Evolutionary conservation across 805 yeast genomes (phyloP).

Genomic region (Monosporozyma aerobia): DNA sequence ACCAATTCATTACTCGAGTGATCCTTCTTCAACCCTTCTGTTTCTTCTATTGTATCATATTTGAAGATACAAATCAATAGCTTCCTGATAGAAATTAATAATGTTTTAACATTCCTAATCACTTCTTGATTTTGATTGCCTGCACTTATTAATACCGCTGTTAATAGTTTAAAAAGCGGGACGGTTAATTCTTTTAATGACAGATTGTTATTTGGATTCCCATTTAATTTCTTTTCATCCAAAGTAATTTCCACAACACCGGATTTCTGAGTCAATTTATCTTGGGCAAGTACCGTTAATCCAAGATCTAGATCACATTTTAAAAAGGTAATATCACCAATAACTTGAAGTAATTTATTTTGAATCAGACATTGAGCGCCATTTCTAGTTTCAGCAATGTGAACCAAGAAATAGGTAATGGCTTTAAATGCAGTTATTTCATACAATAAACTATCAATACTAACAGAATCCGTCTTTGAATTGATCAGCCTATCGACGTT

Average conservation of each 20-base stretch:
- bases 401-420: conserved; percentile 54
- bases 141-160: conserved; percentile 59
- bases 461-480: conserved; percentile 30
- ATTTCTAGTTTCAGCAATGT: conserved; percentile 63
- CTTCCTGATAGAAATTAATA: conserved; percentile 44
- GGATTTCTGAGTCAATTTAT: conserved; percentile 23
- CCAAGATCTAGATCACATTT: conserved; percentile 75
- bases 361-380: conserved; percentile 77
- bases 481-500: conserved; percentile 57
- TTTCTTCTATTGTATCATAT: conserved; percentile 9
- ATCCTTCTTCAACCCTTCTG: conserved; percentile 35
- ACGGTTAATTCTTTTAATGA: conserved; percentile 60
- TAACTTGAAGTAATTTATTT: conserved; percentile 56
- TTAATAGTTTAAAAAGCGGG: conserved; percentile 64
- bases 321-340: conserved; percentile 49
- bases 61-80: conserved; percentile 55
- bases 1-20: conserved; percentile 39
- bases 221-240: conserved; percentile 11
- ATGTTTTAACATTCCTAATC: conserved; percentile 40
- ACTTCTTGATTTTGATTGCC: conserved; percentile 67
- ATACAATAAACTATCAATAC: conserved; percentile 49
- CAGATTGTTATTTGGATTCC: conserved; percentile 27
- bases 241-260: conserved; percentile 32
- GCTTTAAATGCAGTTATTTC: conserved; percentile 74
- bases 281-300: conserved; percentile 40